These are phyloP conservation scores for carrot (Daucus carota) DNA, from an alignment of 129 eudicot species.

Conservation along the genomic window DH1_v3.0 NC_030386.2:29619501-29620000, in stretches of 20 bases:
- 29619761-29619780: constrained; percentile 68
- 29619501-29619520: constrained; percentile 46
- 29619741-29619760: constrained; percentile 68
- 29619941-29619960: constrained; percentile 70
- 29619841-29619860: background rate
- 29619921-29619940: background rate
- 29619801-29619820: constrained; percentile 85
- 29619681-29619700: background rate
- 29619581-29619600: constrained; percentile 83
- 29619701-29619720: constrained; percentile 58
- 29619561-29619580: constrained; percentile 69
- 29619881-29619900: background rate
- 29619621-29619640: constrained; percentile 46
- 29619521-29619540: constrained; percentile 74
- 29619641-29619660: background rate
- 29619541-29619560: constrained; percentile 63
- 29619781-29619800: constrained; percentile 78
- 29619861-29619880: background rate
- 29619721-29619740: constrained; percentile 77
- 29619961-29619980: constrained; percentile 73
- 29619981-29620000: constrained; percentile 47
- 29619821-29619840: constrained; percentile 51
- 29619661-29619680: background rate
- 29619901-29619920: background rate
- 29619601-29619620: constrained; percentile 71